phyloP scores from a whole-genome alignment of 2,329 filamentous ascomycete genomes.

The Berkeleyomyces basicola region DNA sequence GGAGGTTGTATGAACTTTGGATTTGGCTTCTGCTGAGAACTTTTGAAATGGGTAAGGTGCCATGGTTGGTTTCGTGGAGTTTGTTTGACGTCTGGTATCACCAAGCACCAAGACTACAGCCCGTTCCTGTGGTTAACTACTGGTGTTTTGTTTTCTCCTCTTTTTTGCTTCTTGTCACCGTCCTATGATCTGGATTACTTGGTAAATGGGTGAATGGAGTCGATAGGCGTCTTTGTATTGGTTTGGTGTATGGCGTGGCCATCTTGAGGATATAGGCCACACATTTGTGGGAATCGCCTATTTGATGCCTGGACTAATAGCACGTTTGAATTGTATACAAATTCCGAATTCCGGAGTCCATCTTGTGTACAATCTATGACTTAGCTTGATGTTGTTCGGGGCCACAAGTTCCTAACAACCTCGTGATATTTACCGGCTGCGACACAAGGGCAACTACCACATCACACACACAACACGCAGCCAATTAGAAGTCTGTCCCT shows the following conservation, averaged over 20 bases:
- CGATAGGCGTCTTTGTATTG: background rate
- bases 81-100: background rate
- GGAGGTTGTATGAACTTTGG: constrained; percentile 8
- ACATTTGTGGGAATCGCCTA: background rate
- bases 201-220: background rate
- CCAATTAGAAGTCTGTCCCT: background rate
- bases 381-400: background rate
- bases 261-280: background rate
- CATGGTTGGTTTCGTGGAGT: background rate
- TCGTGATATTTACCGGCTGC: background rate
- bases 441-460: background rate
- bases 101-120: background rate
- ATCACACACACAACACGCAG: background rate
- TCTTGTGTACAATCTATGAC: background rate
- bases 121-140: background rate
- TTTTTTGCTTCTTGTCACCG: background rate
- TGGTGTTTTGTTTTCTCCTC: background rate
- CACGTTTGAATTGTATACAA: background rate
- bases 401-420: background rate
- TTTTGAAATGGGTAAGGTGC: background rate
- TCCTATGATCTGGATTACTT: background rate
- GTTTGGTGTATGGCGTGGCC: background rate
- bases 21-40: background rate
- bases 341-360: background rate
- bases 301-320: background rate